These are phyloP conservation scores for Lizonia empirigonia DNA, from an alignment of 2,329 filamentous ascomycete genomes.

Conservation along the genomic window DNA sequence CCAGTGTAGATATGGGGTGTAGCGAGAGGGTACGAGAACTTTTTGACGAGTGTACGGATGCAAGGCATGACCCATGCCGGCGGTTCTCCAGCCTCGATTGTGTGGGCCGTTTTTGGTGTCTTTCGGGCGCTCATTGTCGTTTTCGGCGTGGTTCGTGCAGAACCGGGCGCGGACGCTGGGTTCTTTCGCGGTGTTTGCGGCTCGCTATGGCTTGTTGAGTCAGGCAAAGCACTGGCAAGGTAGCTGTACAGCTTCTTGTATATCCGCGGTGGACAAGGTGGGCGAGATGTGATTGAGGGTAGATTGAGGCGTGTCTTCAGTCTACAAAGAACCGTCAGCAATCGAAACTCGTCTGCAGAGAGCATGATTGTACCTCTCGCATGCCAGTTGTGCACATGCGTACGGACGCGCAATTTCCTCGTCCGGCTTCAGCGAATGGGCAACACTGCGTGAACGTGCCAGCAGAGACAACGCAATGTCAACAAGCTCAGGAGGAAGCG, in stretches of 20 bases:
- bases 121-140: slow-evolving; percentile 30
- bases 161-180: slow-evolving; percentile 26
- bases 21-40: slow-evolving; percentile 65
- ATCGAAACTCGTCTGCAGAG: neutral
- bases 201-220: slow-evolving; percentile 30
- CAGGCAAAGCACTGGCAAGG: slow-evolving; percentile 73
- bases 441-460: slow-evolving; percentile 45
- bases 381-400: slow-evolving; percentile 66
- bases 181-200: slow-evolving; percentile 43
- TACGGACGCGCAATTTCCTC: slow-evolving; percentile 48
- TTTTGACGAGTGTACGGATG: slow-evolving; percentile 68
- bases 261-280: slow-evolving; percentile 51
- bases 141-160: slow-evolving; percentile 34
- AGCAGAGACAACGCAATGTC: slow-evolving; percentile 43
- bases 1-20: slow-evolving; percentile 77
- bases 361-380: slow-evolving; percentile 67
- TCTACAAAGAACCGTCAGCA: slow-evolving; percentile 56
- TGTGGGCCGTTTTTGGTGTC: slow-evolving; percentile 30
- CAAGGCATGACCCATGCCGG: slow-evolving; percentile 70
- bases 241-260: slow-evolving; percentile 86
- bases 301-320: slow-evolving; percentile 61
- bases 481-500: slow-evolving; percentile 40
- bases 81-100: slow-evolving; percentile 23
- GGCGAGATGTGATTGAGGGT: slow-evolving; percentile 41
- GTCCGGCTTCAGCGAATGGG: slow-evolving; percentile 55